Evolutionary conservation across 2,329 filamentous ascomycete genomes (phyloP).

Genomic region (Thielaviopsis euricoi): DNA sequence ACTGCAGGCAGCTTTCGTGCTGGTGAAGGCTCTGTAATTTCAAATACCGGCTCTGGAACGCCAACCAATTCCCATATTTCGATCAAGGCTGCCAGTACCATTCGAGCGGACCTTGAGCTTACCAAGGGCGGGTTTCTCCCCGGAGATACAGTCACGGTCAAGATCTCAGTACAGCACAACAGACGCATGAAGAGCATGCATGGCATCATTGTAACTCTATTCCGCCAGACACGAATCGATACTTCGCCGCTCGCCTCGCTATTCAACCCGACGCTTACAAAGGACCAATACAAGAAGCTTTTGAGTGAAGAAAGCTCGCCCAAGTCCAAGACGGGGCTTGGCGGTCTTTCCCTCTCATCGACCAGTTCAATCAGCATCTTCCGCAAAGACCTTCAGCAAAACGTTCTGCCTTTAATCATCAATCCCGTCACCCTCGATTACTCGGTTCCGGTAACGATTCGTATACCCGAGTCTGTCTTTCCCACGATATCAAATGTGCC

Average conservation of each 20-base stretch:
- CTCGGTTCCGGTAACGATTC: constrained; percentile 65
- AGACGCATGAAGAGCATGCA: constrained; percentile 82
- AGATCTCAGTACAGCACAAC: constrained; percentile 70
- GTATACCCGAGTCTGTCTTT: constrained; percentile 79
- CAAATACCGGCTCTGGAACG: constrained; percentile 5
- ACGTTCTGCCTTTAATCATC: constrained; percentile 74
- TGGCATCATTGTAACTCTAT: constrained; percentile 83
- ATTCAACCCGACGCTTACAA: constrained; percentile 35
- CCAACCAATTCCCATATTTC: constrained; percentile 5
- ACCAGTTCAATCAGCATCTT: constrained; percentile 83
- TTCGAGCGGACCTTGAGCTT: constrained; percentile 73
- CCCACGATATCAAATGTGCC: constrained; percentile 83
- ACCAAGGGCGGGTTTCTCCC: constrained; percentile 69
- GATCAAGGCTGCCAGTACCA: constrained; percentile 31
- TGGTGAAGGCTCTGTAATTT: not conserved
- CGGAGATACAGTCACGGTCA: constrained; percentile 67
- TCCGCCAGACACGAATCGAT: constrained; percentile 80
- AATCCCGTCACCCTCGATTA: constrained; percentile 65
- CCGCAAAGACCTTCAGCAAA: constrained; percentile 83
- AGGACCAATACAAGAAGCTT: constrained; percentile 47
- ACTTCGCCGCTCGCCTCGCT: constrained; percentile 41
- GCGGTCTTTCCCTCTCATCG: constrained; percentile 71
- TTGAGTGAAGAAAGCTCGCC: constrained; percentile 77
- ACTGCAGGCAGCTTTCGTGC: not conserved
- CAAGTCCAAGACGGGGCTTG: constrained; percentile 70